These are phyloP conservation scores for Teratosphaeria zuluensis DNA, from an alignment of 2,329 filamentous ascomycete species.

Conservation along the genomic window DNA sequence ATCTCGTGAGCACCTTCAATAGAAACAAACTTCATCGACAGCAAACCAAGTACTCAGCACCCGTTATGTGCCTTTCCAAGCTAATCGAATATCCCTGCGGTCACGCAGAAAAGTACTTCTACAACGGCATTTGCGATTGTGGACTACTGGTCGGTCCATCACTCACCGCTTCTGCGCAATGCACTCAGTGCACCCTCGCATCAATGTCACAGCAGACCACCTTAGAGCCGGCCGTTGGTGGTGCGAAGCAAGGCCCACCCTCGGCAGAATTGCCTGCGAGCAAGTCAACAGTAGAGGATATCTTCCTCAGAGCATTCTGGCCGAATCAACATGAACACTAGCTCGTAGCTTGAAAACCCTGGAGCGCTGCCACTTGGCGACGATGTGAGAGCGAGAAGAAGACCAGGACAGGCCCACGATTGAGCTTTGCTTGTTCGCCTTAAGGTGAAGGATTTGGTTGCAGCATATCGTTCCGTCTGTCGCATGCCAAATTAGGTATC, in stretches of 20 bases:
- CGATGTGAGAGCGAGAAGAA: no score
- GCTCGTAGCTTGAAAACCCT: not conserved
- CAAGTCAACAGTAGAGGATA: not conserved
- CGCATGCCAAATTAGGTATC: no score
- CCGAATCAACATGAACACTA: not conserved
- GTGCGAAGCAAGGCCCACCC: not conserved
- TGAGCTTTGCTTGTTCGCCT: no score
- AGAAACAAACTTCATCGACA: not conserved
- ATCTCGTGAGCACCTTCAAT: not conserved
- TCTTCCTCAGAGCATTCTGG: not conserved
- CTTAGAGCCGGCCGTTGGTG: not conserved
- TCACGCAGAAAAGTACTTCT: constrained; percentile 8
- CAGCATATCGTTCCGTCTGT: no score
- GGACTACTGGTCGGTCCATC: not conserved
- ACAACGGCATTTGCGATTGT: constrained; percentile 2
- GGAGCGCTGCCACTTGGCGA: no score
- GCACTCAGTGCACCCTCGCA: not conserved
- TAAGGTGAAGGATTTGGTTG: no score
- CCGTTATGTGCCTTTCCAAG: constrained; percentile 11
- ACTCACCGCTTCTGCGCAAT: not conserved
- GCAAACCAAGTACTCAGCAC: not conserved
- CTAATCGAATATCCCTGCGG: constrained; percentile 8
- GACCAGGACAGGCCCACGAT: no score
- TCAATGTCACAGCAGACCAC: not conserved
- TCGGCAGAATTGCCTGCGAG: not conserved